A percentile compares a stretch with the other conserved stretches of the same genome.
Evolutionary conservation across 176 grass and related monocot species (phyloP).

Genomic region (Oryza glumipatula): DNA sequence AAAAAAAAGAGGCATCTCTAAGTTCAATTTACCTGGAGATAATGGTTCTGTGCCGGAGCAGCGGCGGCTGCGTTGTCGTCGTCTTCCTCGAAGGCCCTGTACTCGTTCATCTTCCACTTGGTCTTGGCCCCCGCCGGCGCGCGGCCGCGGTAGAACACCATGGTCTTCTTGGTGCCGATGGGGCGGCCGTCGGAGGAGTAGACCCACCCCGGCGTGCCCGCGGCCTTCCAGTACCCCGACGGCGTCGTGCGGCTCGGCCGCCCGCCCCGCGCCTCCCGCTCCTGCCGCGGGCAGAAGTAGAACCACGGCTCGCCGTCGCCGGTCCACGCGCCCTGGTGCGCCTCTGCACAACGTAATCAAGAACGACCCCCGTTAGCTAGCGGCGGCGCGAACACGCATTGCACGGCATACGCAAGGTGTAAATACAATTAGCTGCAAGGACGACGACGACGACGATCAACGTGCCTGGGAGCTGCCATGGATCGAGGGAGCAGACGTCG

Average conservation of each 20-base stretch:
- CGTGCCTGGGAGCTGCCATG: constrained; percentile 75
- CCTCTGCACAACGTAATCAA: constrained; percentile 30
- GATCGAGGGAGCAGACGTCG: constrained; percentile 75
- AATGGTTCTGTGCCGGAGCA: neutral
- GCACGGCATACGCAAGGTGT: neutral
- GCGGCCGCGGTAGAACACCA: constrained; percentile 93
- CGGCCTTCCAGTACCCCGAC: constrained; percentile 96
- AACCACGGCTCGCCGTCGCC: constrained; percentile 81
- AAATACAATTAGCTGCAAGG: neutral
- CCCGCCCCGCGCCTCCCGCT: constrained; percentile 81
- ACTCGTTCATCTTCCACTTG: constrained; percentile 97
- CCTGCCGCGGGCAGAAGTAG: constrained; percentile 87
- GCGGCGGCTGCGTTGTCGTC: neutral
- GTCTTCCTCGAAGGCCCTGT: constrained; percentile 58
- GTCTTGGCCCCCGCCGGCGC: constrained; percentile 70
- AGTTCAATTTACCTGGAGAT: constrained; percentile 34
- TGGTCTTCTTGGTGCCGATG: constrained; percentile 80
- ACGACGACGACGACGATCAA: neutral
- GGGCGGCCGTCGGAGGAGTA: constrained; percentile 61
- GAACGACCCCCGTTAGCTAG: neutral
- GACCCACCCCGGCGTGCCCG: constrained; percentile 71
- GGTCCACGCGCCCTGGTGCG: constrained; percentile 6
- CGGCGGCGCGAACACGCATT: too few species aligned
- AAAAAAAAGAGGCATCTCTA: neutral
- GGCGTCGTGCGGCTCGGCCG: constrained; percentile 87